Evolutionary conservation across 192 early-diverging fungal species (phyloP).

Genomic region (Endogone sp.): DNA sequence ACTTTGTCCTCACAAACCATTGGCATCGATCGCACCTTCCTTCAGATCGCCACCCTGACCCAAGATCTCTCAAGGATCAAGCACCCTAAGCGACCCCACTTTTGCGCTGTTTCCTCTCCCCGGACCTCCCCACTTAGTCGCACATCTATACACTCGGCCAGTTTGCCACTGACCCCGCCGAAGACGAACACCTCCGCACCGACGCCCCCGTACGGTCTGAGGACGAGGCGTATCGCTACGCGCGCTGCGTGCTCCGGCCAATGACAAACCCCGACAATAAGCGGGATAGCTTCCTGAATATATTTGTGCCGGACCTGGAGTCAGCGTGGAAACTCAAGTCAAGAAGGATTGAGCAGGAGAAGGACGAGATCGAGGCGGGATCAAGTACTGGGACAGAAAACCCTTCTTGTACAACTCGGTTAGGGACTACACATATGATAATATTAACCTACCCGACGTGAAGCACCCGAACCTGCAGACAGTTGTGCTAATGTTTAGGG

Average conservation of each 20-base stretch:
- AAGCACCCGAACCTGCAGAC: constrained; percentile 14
- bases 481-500: constrained; percentile 15
- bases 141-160: constrained; percentile 47
- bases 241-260: constrained; percentile 28
- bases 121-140: constrained; percentile 45
- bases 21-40: constrained; percentile 1
- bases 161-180: constrained; percentile 44
- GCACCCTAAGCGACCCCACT: constrained; percentile 44
- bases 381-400: constrained; percentile 3
- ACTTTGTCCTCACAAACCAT: background rate
- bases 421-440: constrained; percentile 29
- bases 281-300: constrained; percentile 26
- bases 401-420: constrained; percentile 23
- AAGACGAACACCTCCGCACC: constrained; percentile 13
- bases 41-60: background rate
- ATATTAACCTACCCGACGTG: constrained; percentile 19
- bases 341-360: constrained; percentile 11
- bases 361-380: constrained; percentile 15
- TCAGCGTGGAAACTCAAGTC: constrained; percentile 13
- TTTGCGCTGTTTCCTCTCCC: constrained; percentile 43
- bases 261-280: constrained; percentile 27
- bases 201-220: too few species aligned
- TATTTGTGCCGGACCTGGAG: constrained; percentile 29
- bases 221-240: background rate
- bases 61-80: constrained; percentile 16